Conservation (phyloP, 345 rosid genomes). For the Dipteronia sinensis region DNA sequence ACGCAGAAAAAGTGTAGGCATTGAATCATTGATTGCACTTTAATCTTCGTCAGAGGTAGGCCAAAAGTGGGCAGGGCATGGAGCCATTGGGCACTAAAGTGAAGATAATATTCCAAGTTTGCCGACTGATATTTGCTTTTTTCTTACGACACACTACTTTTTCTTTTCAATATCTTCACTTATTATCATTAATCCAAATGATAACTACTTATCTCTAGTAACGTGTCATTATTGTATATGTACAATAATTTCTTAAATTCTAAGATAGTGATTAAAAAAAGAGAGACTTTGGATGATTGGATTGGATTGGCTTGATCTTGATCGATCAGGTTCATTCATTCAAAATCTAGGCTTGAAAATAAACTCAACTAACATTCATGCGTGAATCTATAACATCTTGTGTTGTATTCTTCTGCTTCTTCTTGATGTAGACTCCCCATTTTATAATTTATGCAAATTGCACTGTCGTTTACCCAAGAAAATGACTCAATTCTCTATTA, state of each 20-base stretch:
- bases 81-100: slow-evolving; percentile 2
- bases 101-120: background rate
- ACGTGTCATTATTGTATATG: background rate
- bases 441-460: background rate
- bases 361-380: background rate
- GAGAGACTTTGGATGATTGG: background rate
- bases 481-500: background rate
- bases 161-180: background rate
- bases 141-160: slow-evolving; percentile 8
- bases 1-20: background rate
- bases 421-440: slow-evolving; percentile 18
- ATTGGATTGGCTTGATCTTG: background rate
- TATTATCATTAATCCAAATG: background rate
- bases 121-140: slow-evolving; percentile 14
- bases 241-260: slow-evolving; percentile 12
- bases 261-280: background rate
- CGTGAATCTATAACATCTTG: slow-evolving; percentile 12
- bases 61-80: background rate
- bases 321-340: background rate
- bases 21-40: background rate
- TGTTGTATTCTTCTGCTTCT: background rate
- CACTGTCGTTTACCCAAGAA: background rate
- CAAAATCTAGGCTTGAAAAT: background rate
- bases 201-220: slow-evolving; percentile 3
- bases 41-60: background rate